Evolutionary conservation across 495 filamentous ascomycete species (phyloP), one percentile per base, ranked within the genome.

Genomic region (Echria macrotheca): DNA sequence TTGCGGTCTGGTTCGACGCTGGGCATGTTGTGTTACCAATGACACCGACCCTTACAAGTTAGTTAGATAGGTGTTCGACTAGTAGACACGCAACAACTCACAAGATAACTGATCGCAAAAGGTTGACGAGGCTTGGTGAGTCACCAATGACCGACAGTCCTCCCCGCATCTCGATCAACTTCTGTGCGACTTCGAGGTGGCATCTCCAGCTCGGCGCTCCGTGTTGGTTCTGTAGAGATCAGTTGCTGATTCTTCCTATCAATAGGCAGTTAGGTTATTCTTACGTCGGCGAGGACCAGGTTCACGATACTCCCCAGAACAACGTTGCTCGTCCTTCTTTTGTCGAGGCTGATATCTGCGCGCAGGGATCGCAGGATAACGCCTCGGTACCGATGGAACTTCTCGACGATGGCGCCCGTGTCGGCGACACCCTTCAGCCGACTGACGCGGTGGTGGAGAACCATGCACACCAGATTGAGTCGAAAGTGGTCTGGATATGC

Each of bases 371-470:
- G 68, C 33, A 69, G 54, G 10, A 61, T 50, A 12, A 53, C 37
- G 18, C 66, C 68, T 21, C 68, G 60, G 49, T 66, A 64, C 12
- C 17, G 44, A 49, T 61, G 65, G 28, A 69, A 68, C 21, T 39
- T 52, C 39, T 53, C 50, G 4, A 37, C 23, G n/a, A 67, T 33
- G 12, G 38, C 22, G 23, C 50, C 57, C 14, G 33, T 43, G 12
- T 47, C 29, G 1, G 47, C 11, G 9, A 22, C 32, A 11, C 35
- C 33, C 21, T 57, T 49, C 4, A 24, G 52, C n/a, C 50, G 59
- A 42, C 66, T 68, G 12, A 68, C 60, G 28, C 58, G 54, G 41
- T 70, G 67, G 41, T 55, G 61, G 11, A 68, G 33, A 4, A 57
- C 56, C 56, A 70, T 59, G 41, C 65, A 67, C n/a, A 66, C 29